Evolutionary conservation across 1,284 basidiomycete genomes (phyloP), one percentile per base, ranked within the genome.

Genomic region (Apiotrichum brassicae): DNA sequence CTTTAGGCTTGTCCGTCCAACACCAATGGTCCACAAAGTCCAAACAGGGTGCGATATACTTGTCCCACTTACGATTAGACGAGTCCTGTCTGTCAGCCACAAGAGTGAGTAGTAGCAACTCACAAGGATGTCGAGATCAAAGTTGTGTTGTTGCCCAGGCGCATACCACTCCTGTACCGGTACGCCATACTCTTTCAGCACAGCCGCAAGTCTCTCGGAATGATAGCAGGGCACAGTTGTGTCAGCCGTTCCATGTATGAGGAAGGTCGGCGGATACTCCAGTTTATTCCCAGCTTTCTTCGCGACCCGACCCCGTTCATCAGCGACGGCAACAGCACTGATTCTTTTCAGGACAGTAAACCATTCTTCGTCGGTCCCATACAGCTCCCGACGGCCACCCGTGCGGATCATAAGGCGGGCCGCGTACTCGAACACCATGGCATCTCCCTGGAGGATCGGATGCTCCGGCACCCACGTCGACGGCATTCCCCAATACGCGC

Each of bases 181-280:
- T 12, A 63, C 51, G 3, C 53, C 56, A 19, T 46, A n/a, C 6
- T 37, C 47, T n/a, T 45, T 52, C 6, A 64, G 49, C 20, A 49
- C 51, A 11, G 43, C 41, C 22, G 48, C 57, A 22, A 64, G 53
- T 14, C 46, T 22, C 30, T 53, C 24, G 12, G 49, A 45, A 37
- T 64, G 62, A 8, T 46, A 36, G 9, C 57, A 40, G n/a, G 53
- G 54, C 18, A 63, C 64, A 13, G 50, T 30, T 12, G 18, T 23
- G 38, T 66, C 64, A 8, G 30, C 50, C 12, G 45, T 52, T 1
- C 64, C 62, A 48, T 66, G 64, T 33, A 66, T 46, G 42, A 64
- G 37, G 51, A 56, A 59, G 4, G 61, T 62, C 12, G 64, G 64
- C 20, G 61, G 58, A 40, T 39, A 39, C 23, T 25, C 14, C 16